Evolutionary conservation across 345 rosid genomes (phyloP), one percentile per base, ranked within the genome.

Genomic region (Garcia nutans): DNA sequence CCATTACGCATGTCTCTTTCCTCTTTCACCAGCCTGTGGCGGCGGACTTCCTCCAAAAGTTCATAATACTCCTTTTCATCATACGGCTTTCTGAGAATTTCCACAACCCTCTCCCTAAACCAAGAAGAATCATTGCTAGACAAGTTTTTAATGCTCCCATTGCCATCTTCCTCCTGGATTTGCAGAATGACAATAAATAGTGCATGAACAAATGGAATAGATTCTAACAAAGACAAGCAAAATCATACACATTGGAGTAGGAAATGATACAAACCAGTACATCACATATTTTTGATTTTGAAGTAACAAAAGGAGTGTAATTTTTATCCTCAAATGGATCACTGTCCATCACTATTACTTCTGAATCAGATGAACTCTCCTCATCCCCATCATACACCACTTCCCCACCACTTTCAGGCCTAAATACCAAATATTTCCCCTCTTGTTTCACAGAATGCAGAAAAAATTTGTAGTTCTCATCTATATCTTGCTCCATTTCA

Each of bases 81-180:
- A 80, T 77, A 94, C 1, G 93, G 94, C 79, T 58, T 67, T 77
- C 45, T 85, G 65, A 94, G 91, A 49, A 55, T 24, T 64, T 82
- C 79, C 58, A 79, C 44, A n/a, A 90, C 89, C 75, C 76, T 74
- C 78, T 80, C 82, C 80, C 94, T 83, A 73, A 85, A 92, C 44
- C 54, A 66, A 56, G 90, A 84, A 59, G 47, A 62, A 44, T 57
- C 61, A 23, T 80, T 66, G 63, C 79, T 23, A 7, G 73, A 65
- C 57, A 60, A 44, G 61, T 47, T 63, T 58, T 69, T 66, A 52
- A 37, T 17, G 55, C 37, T 19, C 41, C 47, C 76, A 33, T 49
- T 72, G 22, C 44, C 72, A 33, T 71, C 85, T 54, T 71, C 80
- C 10, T 76, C 85, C 76, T 74, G 76, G 76, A 82, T 80, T 68